Conservation (phyloP, 2,329 filamentous ascomycete genomes). For the Hypoxylon sp. region DNA sequence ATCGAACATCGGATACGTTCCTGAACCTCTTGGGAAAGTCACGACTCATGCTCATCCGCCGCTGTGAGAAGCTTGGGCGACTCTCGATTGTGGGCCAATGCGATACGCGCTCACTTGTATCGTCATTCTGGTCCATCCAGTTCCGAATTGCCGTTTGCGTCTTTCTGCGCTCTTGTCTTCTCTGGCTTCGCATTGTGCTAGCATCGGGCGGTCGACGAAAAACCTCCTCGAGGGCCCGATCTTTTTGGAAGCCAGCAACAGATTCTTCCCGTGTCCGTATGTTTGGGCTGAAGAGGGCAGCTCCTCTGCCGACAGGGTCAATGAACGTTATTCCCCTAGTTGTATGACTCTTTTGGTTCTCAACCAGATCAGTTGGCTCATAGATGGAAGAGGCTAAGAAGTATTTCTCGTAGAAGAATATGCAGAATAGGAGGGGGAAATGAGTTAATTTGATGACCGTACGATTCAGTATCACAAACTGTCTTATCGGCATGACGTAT, state of each 20-base stretch:
- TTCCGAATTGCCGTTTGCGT: conserved; percentile 85
- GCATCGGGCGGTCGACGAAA: conserved; percentile 80
- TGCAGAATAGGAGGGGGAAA: conserved; percentile 85
- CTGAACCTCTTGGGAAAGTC: conserved; percentile 61
- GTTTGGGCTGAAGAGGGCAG: conserved; percentile 79
- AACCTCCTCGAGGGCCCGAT: conserved; percentile 89
- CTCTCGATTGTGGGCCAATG: conserved; percentile 64
- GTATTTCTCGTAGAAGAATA: conserved; percentile 87
- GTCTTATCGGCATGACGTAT: conserved; percentile 81
- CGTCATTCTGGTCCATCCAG: conserved; percentile 85
- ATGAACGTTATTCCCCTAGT: conserved; percentile 66
- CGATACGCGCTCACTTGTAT: conserved; percentile 58
- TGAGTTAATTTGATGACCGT: conserved; percentile 92
- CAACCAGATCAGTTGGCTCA: conserved; percentile 87
- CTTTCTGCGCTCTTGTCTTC: conserved; percentile 74
- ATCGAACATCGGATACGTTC: conserved; percentile 67
- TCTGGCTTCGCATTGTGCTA: conserved; percentile 68
- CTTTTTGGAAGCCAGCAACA: conserved; percentile 88
- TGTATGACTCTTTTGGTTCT: conserved; percentile 69
- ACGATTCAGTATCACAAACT: conserved; percentile 89
- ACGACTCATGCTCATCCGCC: conserved; percentile 65
- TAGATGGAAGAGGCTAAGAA: conserved; percentile 81
- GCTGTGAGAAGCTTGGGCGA: conserved; percentile 60
- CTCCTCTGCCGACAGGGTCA: conserved; percentile 66
- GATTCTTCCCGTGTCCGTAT: conserved; percentile 84